These are phyloP conservation scores for Limtongia smithiae DNA, from an alignment of 805 yeast genomes.

Conservation along the genomic window DNA sequence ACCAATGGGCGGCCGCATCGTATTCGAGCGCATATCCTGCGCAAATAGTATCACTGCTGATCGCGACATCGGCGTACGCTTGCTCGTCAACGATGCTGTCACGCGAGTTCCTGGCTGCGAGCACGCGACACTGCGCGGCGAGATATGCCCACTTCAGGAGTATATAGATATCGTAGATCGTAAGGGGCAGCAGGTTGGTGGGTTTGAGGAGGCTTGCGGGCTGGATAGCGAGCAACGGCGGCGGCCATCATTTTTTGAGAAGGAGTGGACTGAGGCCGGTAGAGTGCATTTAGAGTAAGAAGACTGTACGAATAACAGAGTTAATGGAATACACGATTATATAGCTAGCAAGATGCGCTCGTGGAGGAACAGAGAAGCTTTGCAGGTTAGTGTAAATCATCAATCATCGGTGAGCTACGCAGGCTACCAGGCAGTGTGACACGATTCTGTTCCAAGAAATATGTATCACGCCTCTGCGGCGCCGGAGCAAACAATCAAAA, in stretches of 20 bases:
- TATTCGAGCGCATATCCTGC: conserved; percentile 36
- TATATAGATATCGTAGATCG: conserved; percentile 12
- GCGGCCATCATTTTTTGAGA: conserved; percentile 17
- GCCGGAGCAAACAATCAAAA: no score
- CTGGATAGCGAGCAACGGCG: conserved; percentile 4
- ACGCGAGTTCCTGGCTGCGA: conserved; percentile 48
- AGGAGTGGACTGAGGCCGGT: conserved; percentile 1
- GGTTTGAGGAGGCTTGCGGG: conserved; percentile 19
- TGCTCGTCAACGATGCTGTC: conserved; percentile 52
- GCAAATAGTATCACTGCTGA: conserved; percentile 7
- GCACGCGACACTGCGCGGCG: neutral
- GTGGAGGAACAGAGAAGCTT: no score
- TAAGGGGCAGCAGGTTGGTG: conserved; percentile 8
- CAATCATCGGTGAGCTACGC: no score
- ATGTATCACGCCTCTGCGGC: no score
- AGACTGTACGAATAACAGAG: no score
- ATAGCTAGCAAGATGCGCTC: no score
- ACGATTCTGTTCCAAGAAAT: no score
- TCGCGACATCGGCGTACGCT: conserved; percentile 44
- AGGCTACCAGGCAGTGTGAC: no score
- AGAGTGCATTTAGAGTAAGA: no score
- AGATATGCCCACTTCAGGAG: conserved; percentile 15
- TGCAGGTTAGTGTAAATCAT: no score
- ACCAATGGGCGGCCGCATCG: conserved; percentile 33
- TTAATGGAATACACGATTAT: no score